Conservation (phyloP, 768 basidiomycete species). For the Chlorophyllum brunneum region DNA sequence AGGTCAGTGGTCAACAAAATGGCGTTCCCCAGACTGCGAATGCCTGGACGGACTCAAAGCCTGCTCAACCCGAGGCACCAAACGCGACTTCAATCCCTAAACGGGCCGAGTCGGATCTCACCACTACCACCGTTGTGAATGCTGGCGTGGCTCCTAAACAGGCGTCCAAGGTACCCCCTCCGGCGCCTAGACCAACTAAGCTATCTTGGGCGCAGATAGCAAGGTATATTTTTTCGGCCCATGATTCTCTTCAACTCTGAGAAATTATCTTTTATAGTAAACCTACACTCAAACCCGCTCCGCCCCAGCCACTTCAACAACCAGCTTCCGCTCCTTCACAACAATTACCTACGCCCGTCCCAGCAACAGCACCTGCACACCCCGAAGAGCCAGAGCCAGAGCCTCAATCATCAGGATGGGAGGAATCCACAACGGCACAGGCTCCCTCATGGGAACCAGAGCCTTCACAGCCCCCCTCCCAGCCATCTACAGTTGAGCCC, state of each 20-base stretch:
- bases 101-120: constrained; percentile 26
- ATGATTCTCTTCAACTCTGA: constrained; percentile 6
- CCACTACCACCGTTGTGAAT: constrained; percentile 14
- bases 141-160: constrained; percentile 25
- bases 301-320: constrained; percentile 29
- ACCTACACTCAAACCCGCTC: constrained; percentile 61
- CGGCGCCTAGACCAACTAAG: constrained; percentile 58
- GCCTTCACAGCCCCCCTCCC: constrained; percentile 19
- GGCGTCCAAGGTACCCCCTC: constrained; percentile 55
- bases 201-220: constrained; percentile 87
- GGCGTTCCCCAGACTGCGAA: constrained; percentile 22
- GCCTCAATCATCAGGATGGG: constrained; percentile 45
- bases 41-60: constrained; percentile 28
- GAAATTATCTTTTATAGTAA: constrained; percentile 32
- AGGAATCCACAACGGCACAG: constrained; percentile 71
- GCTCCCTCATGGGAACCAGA: constrained; percentile 58
- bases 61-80: constrained; percentile 28
- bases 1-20: constrained; percentile 26
- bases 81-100: constrained; percentile 19
- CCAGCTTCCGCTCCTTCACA: constrained; percentile 41
- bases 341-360: constrained; percentile 21
- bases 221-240: constrained; percentile 39
- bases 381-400: constrained; percentile 25
- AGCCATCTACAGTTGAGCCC: constrained; percentile 18
- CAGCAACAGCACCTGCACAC: constrained; percentile 24